A percentile compares a stretch with the other conserved stretches of the same genome.
Evolutionary conservation across 164 flowering plant genomes (phyloP).

Genomic region (Sextonia rubra): DNA sequence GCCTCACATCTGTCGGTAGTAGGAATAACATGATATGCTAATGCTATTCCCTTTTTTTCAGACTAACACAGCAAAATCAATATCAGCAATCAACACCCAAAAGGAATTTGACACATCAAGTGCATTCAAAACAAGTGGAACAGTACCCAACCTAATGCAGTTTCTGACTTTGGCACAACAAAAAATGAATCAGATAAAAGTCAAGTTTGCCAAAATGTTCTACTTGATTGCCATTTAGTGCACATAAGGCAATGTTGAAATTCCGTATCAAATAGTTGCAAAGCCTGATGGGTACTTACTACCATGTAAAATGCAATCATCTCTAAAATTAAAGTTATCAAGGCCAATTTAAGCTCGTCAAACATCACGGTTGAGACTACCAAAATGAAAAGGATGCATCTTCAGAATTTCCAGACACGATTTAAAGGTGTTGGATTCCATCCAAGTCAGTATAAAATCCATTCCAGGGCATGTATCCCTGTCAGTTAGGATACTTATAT

Average conservation of each 20-base stretch:
- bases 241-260: neutral
- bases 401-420: slow-evolving; percentile 3
- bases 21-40: neutral
- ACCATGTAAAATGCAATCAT: neutral
- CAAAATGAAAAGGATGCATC: slow-evolving; percentile 3
- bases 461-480: slow-evolving; percentile 21
- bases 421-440: slow-evolving; percentile 29
- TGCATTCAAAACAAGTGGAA: neutral
- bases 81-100: neutral
- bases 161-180: neutral
- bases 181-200: neutral
- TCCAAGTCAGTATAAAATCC: slow-evolving; percentile 28
- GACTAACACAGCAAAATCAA: neutral
- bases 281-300: neutral
- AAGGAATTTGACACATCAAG: neutral
- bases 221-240: neutral
- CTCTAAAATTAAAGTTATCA: neutral
- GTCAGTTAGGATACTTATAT: slow-evolving; percentile 21
- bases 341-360: neutral
- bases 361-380: neutral
- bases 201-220: neutral
- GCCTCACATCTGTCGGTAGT: neutral
- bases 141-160: neutral
- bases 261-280: neutral
- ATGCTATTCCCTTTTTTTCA: neutral